Evolutionary conservation across 495 filamentous ascomycete genomes (phyloP).

Genomic region (Collariella sp.): DNA sequence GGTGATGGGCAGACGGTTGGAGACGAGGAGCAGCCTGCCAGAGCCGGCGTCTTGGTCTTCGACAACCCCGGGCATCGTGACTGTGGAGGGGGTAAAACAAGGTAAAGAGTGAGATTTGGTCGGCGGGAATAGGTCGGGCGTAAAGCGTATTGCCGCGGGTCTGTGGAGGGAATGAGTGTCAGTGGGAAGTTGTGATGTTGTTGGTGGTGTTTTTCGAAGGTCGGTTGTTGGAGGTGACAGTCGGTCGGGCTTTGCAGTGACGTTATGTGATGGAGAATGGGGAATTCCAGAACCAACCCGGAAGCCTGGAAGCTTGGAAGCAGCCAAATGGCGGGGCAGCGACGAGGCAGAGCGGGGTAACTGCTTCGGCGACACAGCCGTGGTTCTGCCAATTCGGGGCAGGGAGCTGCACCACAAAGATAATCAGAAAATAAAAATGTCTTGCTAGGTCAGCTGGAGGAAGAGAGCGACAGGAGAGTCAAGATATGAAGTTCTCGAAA

Average conservation of each 20-base stretch:
- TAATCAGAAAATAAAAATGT: neutral
- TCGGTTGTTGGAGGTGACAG: neutral
- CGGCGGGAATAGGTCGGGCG: neutral
- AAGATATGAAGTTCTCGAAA: neutral
- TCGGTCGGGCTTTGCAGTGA: neutral
- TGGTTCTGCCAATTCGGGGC: neutral
- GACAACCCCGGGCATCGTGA: slow-evolving; percentile 25
- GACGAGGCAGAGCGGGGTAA: slow-evolving; percentile 19
- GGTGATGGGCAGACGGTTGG: slow-evolving; percentile 89
- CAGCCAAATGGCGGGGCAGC: slow-evolving; percentile 18
- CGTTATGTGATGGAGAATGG: slow-evolving; percentile 8
- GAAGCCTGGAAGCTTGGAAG: slow-evolving; percentile 7
- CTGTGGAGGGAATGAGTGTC: neutral
- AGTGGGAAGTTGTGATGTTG: neutral
- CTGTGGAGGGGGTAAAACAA: neutral
- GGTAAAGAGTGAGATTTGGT: neutral
- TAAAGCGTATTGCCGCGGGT: neutral
- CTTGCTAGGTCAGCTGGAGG: neutral
- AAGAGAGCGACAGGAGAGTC: neutral
- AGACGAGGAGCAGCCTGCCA: slow-evolving; percentile 67
- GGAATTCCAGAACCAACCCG: neutral
- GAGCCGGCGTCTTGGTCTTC: slow-evolving; percentile 13
- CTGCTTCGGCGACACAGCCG: neutral
- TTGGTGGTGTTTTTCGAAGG: neutral
- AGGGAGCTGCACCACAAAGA: neutral